phyloP scores from a whole-genome alignment of 441 rosid species.

The Jatropha podagrica region DNA sequence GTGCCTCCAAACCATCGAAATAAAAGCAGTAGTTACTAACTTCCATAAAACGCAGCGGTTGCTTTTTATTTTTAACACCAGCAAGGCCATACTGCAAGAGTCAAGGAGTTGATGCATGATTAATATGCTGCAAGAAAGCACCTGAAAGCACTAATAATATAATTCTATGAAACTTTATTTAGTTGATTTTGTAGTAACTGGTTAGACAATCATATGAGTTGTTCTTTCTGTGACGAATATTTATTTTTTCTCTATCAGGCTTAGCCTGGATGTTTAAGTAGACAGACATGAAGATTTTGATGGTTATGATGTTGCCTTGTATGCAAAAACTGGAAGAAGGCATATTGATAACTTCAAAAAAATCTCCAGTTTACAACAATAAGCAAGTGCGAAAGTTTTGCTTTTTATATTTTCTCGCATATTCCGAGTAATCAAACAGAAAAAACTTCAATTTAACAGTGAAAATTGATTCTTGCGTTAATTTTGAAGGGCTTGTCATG shows the following conservation, averaged over 20 bases:
- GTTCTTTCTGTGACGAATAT: neutral
- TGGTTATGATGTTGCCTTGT: neutral
- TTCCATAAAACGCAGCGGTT: neutral
- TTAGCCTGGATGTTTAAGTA: neutral
- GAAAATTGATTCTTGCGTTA: no score
- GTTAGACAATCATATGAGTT: neutral
- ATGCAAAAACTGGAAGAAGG: no score
- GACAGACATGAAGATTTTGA: neutral
- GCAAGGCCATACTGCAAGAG: neutral
- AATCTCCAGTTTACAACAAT: no score
- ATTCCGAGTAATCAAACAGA: no score
- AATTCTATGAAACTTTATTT: neutral
- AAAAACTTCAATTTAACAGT: no score
- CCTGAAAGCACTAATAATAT: neutral
- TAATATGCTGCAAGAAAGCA: neutral
- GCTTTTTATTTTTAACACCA: neutral
- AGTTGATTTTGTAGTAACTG: neutral
- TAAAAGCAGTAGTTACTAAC: neutral
- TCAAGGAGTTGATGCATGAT: neutral
- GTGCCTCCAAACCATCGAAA: neutral
- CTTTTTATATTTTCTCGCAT: no score
- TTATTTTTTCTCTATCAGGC: neutral
- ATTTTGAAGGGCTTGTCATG: no score
- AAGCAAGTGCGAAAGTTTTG: no score
- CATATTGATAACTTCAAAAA: no score